phyloP scores from a whole-genome alignment of 768 basidiomycete species.

The Termitomyces sp. region DNA sequence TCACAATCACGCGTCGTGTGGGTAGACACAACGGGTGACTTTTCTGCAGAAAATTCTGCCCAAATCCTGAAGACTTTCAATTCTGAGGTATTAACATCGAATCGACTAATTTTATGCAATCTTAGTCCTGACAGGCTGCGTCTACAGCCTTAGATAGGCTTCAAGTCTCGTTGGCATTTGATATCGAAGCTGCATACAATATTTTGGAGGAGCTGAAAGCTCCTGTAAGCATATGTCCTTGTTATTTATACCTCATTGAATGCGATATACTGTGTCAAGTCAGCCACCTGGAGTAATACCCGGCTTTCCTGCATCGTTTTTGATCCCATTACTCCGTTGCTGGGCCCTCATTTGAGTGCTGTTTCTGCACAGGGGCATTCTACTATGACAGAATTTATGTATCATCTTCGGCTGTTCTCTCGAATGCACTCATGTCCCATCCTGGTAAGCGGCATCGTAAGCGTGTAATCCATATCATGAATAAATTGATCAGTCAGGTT shows the following conservation, averaged over 20 bases:
- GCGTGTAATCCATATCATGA: background rate
- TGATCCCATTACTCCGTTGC: constrained; percentile 58
- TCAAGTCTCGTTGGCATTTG: constrained; percentile 52
- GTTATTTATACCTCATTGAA: background rate
- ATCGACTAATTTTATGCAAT: constrained; percentile 1
- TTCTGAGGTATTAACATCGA: constrained; percentile 16
- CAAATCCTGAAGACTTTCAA: constrained; percentile 27
- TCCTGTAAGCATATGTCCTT: constrained; percentile 11
- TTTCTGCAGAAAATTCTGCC: constrained; percentile 45
- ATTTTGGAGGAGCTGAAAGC: constrained; percentile 40
- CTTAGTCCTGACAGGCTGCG: constrained; percentile 16
- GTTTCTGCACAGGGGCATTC: constrained; percentile 74
- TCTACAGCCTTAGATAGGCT: constrained; percentile 45
- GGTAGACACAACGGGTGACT: constrained; percentile 71
- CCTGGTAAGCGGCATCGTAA: constrained; percentile 40
- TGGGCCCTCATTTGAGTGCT: constrained; percentile 58
- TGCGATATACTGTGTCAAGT: background rate
- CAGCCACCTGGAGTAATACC: constrained; percentile 1
- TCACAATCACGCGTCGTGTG: constrained; percentile 44
- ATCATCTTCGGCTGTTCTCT: constrained; percentile 47
- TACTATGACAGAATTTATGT: constrained; percentile 68
- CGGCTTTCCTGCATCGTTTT: constrained; percentile 49
- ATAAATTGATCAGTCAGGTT: constrained; percentile 34
- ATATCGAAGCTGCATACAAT: constrained; percentile 47
- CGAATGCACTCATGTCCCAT: constrained; percentile 39